Evolutionary conservation across 2,329 filamentous ascomycete genomes (phyloP).

Genomic region (Sodiomyces alkalinus): DNA sequence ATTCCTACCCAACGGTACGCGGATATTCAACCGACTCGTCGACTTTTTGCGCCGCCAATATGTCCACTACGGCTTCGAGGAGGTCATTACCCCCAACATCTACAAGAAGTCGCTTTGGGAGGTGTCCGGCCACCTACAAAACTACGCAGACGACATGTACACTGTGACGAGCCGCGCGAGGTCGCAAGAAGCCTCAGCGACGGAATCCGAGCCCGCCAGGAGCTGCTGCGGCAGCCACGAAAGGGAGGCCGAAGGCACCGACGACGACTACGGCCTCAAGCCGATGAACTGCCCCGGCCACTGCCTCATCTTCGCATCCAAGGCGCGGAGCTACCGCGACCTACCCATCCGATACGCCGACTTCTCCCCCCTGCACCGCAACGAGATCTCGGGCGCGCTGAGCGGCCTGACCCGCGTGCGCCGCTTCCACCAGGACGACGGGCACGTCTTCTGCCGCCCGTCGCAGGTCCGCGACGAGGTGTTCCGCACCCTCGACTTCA

Average conservation of each 20-base stretch:
- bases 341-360: conserved; percentile 75
- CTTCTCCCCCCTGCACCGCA: conserved; percentile 75
- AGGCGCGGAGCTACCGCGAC: conserved; percentile 61
- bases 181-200: conserved; percentile 4
- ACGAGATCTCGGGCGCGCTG: conserved; percentile 69
- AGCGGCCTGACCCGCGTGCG: conserved; percentile 72
- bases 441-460: conserved; percentile 77
- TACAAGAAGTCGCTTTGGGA: conserved; percentile 84
- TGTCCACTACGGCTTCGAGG: conserved; percentile 68
- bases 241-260: conserved; percentile 29
- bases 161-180: conserved; percentile 46
- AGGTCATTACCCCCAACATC: conserved; percentile 80
- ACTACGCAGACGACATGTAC: conserved; percentile 89
- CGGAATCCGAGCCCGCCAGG: too few relatives aligned
- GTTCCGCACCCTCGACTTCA: conserved; percentile 56
- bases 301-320: conserved; percentile 66
- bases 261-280: conserved; percentile 68
- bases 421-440: conserved; percentile 81
- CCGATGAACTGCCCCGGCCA: conserved; percentile 91
- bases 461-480: conserved; percentile 64
- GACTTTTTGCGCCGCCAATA: conserved; percentile 75
- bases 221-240: conserved; percentile 17
- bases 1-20: conserved; percentile 67
- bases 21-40: conserved; percentile 71
- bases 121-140: conserved; percentile 73